Conservation (phyloP, 2,329 filamentous ascomycete species). For the Aspergillus calidoustus region DNA sequence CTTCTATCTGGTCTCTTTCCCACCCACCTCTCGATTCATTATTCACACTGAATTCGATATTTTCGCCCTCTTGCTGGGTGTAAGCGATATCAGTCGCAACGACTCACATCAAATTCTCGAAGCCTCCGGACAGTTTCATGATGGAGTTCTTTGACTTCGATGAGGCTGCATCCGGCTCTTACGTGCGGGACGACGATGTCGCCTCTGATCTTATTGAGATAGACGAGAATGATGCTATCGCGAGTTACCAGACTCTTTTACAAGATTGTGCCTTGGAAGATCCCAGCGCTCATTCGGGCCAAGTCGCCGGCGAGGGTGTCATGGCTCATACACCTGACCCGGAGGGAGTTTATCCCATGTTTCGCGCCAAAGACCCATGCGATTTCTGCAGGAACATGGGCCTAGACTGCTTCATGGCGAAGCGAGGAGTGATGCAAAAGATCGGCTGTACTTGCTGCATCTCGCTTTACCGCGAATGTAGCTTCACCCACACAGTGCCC, state of each 20-base stretch:
- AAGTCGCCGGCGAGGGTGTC: slow-evolving; percentile 26
- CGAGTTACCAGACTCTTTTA: slow-evolving; percentile 47
- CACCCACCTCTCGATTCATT: not conserved
- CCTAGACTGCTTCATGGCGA: slow-evolving; percentile 53
- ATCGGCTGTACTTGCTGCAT: slow-evolving; percentile 53
- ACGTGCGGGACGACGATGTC: slow-evolving; percentile 44
- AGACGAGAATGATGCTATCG: slow-evolving; percentile 43
- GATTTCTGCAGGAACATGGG: slow-evolving; percentile 52
- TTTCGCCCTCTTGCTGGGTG: not conserved
- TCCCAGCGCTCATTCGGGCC: slow-evolving; percentile 34
- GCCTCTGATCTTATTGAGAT: slow-evolving; percentile 44
- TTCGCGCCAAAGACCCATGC: slow-evolving; percentile 50
- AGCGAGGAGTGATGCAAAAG: slow-evolving; percentile 48
- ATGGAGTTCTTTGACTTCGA: slow-evolving; percentile 57
- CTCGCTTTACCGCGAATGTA: slow-evolving; percentile 53
- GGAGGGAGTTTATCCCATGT: slow-evolving; percentile 48
- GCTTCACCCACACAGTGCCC: slow-evolving; percentile 49
- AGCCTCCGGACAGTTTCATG: slow-evolving; percentile 3
- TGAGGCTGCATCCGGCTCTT: slow-evolving; percentile 46
- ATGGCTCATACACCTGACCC: slow-evolving; percentile 26
- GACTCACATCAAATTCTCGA: not conserved
- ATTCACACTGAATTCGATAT: not conserved
- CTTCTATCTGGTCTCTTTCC: not conserved
- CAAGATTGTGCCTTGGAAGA: slow-evolving; percentile 48
- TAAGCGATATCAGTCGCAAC: not conserved